Evolutionary conservation across 768 basidiomycete species (phyloP).

Genomic region (Pleurotus djamor): DNA sequence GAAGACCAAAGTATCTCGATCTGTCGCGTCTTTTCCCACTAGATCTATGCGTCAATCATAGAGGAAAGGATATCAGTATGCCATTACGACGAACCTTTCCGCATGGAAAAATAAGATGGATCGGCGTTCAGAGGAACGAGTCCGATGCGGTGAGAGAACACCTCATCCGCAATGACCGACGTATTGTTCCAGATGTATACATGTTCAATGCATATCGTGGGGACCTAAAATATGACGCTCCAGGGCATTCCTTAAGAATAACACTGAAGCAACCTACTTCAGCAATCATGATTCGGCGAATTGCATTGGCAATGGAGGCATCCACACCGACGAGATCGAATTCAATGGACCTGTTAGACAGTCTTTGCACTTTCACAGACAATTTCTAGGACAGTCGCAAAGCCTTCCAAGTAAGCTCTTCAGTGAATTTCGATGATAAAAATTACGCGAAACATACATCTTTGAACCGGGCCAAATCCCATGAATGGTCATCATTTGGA

Average conservation of each 20-base stretch:
- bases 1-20: conserved; percentile 92
- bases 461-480: conserved; percentile 75
- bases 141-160: conserved; percentile 90
- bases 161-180: conserved; percentile 89
- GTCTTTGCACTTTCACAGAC: conserved; percentile 67
- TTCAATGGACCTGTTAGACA: conserved; percentile 84
- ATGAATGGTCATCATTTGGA: conserved; percentile 81
- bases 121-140: conserved; percentile 88
- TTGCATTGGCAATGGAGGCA: conserved; percentile 93
- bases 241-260: neutral
- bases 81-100: conserved; percentile 30
- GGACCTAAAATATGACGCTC: conserved; percentile 54
- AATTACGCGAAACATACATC: conserved; percentile 47
- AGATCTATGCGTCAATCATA: neutral
- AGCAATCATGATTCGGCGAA: conserved; percentile 88
- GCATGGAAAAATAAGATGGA: conserved; percentile 67
- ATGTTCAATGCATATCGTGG: conserved; percentile 86
- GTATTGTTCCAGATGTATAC: conserved; percentile 97
- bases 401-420: conserved; percentile 2
- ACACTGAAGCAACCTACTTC: conserved; percentile 58
- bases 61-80: neutral
- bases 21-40: conserved; percentile 46
- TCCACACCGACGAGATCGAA: conserved; percentile 97
- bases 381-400: conserved; percentile 58
- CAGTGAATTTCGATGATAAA: neutral